These are phyloP conservation scores for Coprinopsis sp. DNA, from an alignment of 768 basidiomycete species.

Conservation along the genomic window DNA sequence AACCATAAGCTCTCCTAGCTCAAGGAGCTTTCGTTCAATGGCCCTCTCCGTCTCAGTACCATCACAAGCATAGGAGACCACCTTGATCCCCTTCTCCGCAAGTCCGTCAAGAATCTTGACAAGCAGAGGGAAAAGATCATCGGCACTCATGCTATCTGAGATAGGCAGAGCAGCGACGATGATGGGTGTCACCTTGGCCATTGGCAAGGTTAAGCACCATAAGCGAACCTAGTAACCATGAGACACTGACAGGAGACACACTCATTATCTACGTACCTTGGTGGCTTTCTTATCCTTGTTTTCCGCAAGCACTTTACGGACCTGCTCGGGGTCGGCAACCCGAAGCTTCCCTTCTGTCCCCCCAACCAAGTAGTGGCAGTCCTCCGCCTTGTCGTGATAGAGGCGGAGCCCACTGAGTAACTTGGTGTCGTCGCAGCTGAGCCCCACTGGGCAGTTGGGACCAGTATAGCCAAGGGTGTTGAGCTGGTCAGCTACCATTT, in stretches of 20 bases:
- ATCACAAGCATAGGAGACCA: slow-evolving; percentile 31
- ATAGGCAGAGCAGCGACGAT: slow-evolving; percentile 31
- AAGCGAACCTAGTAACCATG: slow-evolving; percentile 24
- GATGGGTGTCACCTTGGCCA: slow-evolving; percentile 29
- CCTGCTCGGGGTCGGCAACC: slow-evolving; percentile 18
- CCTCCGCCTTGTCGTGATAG: slow-evolving; percentile 18
- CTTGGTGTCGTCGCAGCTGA: slow-evolving; percentile 35
- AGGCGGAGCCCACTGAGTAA: slow-evolving; percentile 19
- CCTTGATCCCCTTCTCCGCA: slow-evolving; percentile 14
- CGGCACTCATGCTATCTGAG: slow-evolving; percentile 14
- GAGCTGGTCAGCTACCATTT: no score
- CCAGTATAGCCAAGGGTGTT: slow-evolving; percentile 20
- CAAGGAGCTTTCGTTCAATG: slow-evolving; percentile 17
- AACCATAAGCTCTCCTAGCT: neutral
- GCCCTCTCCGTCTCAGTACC: slow-evolving; percentile 28
- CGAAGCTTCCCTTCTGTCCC: slow-evolving; percentile 15
- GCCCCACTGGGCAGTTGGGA: slow-evolving; percentile 18
- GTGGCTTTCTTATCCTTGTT: slow-evolving; percentile 11
- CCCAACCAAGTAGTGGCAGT: slow-evolving; percentile 23
- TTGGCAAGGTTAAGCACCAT: slow-evolving; percentile 27
- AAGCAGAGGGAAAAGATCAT: slow-evolving; percentile 11
- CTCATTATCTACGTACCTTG: slow-evolving; percentile 14
- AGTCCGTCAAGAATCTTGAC: slow-evolving; percentile 21
- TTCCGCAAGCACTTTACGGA: slow-evolving; percentile 11
- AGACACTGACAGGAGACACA: no score